Conservation (phyloP, 257 asterid genomes). For the Prunella vulgaris region DNA sequence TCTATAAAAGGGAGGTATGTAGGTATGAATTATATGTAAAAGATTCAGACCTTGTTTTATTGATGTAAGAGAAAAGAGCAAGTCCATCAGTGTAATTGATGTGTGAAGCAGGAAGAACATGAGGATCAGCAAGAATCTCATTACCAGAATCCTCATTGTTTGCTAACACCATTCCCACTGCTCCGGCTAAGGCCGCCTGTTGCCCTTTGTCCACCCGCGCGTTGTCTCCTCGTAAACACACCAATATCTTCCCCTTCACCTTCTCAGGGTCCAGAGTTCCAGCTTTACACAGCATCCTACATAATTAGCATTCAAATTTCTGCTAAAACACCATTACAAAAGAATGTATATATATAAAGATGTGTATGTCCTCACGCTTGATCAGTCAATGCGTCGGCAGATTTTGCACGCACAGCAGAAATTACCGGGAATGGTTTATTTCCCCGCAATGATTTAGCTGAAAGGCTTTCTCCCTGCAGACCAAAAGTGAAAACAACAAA, state of each 20-base stretch:
- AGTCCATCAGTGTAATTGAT: slow-evolving; percentile 72
- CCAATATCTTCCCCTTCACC: slow-evolving; percentile 79
- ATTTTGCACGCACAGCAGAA: slow-evolving; percentile 50
- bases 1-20: not conserved
- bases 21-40: not conserved
- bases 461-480: slow-evolving; percentile 75
- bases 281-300: slow-evolving; percentile 58
- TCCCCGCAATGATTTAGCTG: slow-evolving; percentile 36
- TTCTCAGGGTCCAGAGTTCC: slow-evolving; percentile 70
- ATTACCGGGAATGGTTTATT: slow-evolving; percentile 43
- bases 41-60: slow-evolving; percentile 45
- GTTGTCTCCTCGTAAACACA: slow-evolving; percentile 72
- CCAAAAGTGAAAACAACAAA: not conserved
- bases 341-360: not conserved
- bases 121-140: slow-evolving; percentile 85
- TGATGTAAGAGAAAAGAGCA: slow-evolving; percentile 48
- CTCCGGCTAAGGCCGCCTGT: slow-evolving; percentile 76
- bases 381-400: slow-evolving; percentile 35
- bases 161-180: slow-evolving; percentile 80
- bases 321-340: not conserved
- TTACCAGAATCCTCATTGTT: slow-evolving; percentile 61
- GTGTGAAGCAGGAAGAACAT: slow-evolving; percentile 75
- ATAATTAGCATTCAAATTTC: not conserved
- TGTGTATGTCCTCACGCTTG: slow-evolving; percentile 58
- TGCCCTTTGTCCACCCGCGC: slow-evolving; percentile 70